These are phyloP conservation scores for Lepidium aucheri DNA, from an alignment of 345 rosid species.

Conservation along the genomic window DNA sequence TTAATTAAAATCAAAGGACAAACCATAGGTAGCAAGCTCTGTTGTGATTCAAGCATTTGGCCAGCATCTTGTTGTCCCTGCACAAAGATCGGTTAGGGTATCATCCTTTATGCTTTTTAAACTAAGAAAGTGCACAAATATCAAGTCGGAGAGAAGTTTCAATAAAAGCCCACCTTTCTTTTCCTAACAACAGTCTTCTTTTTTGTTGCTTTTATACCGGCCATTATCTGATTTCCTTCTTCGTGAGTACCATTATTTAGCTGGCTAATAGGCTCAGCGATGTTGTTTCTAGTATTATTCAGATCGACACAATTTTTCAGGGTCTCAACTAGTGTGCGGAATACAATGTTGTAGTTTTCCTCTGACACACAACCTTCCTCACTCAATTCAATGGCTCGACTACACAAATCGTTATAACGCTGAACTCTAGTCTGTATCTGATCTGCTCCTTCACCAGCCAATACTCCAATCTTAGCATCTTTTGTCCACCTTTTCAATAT, in stretches of 20 bases:
- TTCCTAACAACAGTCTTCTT: constrained; percentile 45
- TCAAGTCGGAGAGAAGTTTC: not conserved
- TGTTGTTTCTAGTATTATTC: constrained; percentile 35
- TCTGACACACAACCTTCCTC: constrained; percentile 45
- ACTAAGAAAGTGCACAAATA: not conserved
- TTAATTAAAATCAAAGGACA: constrained; percentile 6
- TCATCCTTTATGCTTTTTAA: not conserved
- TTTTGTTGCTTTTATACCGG: constrained; percentile 35
- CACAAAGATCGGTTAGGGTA: constrained; percentile 3
- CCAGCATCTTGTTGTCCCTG: constrained; percentile 43
- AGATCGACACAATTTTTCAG: constrained; percentile 46
- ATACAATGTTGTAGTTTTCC: constrained; percentile 35
- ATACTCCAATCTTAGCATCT: constrained; percentile 43
- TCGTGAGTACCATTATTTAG: constrained; percentile 24
- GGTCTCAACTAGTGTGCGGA: constrained; percentile 38
- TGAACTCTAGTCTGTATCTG: constrained; percentile 41
- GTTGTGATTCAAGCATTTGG: constrained; percentile 38
- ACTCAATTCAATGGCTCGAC: constrained; percentile 33
- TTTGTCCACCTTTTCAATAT: constrained; percentile 62
- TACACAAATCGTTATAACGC: constrained; percentile 48
- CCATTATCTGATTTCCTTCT: constrained; percentile 35
- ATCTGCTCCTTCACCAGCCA: constrained; percentile 20
- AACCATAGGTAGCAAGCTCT: constrained; percentile 46
- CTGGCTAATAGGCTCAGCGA: constrained; percentile 29
- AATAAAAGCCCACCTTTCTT: constrained; percentile 37